Evolutionary conservation across 176 grass and related monocot species (phyloP).

Genomic region (Oryza nivara): DNA sequence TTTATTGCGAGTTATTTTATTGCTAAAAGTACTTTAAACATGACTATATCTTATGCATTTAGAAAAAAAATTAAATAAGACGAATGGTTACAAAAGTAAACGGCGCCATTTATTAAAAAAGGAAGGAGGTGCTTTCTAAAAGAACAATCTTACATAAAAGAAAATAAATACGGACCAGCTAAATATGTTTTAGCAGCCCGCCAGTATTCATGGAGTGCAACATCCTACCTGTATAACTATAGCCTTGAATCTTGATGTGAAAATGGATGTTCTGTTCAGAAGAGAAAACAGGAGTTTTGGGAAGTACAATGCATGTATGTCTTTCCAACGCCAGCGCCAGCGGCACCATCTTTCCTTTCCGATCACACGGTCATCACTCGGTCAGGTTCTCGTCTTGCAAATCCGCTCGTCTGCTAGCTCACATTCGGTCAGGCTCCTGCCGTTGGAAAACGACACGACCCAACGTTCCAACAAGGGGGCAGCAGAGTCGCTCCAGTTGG

Average conservation of each 20-base stretch:
- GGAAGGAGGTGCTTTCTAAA: no score
- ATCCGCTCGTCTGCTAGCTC: constrained; percentile 11
- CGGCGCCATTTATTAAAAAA: no score
- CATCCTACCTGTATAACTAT: not conserved
- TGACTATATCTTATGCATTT: no score
- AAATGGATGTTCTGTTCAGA: not conserved
- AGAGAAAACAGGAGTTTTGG: not conserved
- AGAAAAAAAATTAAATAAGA: no score
- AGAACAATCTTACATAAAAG: not conserved
- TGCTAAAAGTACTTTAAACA: no score
- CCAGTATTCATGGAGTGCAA: not conserved
- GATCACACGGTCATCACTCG: not conserved
- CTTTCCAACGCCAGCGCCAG: not conserved
- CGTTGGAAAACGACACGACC: constrained; percentile 11
- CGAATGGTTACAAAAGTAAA: no score
- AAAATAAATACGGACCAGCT: not conserved
- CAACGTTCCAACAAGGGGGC: not conserved
- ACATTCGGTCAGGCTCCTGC: not conserved
- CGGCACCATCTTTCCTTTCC: constrained; percentile 23
- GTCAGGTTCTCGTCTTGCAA: constrained; percentile 19
- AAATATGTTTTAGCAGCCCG: no score
- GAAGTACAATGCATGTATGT: no score
- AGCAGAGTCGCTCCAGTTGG: not conserved
- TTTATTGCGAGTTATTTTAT: no score
- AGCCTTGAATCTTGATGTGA: not conserved